These are phyloP conservation scores for Phyllosticta citribraziliensis DNA, from an alignment of 2,329 filamentous ascomycete genomes.

Conservation along the genomic window DNA sequence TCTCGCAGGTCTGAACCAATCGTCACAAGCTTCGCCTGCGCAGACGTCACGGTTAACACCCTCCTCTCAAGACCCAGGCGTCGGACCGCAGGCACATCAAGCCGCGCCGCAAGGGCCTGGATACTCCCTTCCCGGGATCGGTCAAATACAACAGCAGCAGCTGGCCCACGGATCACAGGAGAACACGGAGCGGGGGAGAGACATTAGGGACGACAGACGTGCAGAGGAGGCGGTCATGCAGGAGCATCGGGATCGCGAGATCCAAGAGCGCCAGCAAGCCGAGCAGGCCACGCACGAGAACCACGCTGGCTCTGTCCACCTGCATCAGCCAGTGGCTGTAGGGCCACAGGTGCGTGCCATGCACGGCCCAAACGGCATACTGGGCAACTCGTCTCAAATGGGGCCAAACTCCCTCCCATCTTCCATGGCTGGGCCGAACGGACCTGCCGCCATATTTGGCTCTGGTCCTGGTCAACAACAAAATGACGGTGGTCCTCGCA, in stretches of 20 bases:
- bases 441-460: constrained; percentile 58
- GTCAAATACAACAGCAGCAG: constrained; percentile 32
- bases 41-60: constrained; percentile 26
- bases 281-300: constrained; percentile 73
- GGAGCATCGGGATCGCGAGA: constrained; percentile 46
- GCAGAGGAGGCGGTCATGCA: constrained; percentile 25
- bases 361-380: constrained; percentile 81
- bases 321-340: constrained; percentile 84
- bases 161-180: constrained; percentile 24
- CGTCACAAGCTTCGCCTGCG: constrained; percentile 32
- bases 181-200: constrained; percentile 34
- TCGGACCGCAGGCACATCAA: constrained; percentile 23
- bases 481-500: constrained; percentile 44
- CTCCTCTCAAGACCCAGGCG: constrained; percentile 25
- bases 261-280: constrained; percentile 56
- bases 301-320: constrained; percentile 76
- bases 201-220: constrained; percentile 41
- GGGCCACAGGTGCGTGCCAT: constrained; percentile 67
- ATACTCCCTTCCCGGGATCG: constrained; percentile 36
- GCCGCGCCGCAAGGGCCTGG: constrained; percentile 26
- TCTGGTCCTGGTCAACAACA: constrained; percentile 55
- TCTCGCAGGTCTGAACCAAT: constrained; percentile 34
- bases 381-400: constrained; percentile 49
- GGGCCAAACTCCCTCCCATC: constrained; percentile 40
- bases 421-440: constrained; percentile 49